These are phyloP conservation scores for Pisolithus orientalis DNA, from an alignment of 768 basidiomycete genomes.

Conservation along the genomic window DNA sequence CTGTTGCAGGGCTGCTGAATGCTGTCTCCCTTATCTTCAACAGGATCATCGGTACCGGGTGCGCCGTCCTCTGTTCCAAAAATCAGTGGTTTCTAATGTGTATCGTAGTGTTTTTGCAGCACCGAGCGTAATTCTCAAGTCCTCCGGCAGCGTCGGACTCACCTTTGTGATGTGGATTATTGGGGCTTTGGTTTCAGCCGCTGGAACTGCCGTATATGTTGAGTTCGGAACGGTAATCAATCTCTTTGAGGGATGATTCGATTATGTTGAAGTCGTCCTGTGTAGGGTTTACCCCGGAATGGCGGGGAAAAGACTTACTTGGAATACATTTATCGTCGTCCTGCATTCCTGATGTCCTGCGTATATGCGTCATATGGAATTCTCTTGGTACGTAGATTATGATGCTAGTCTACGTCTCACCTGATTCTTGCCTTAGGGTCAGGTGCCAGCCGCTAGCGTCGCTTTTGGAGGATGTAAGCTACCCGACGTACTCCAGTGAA, in stretches of 20 bases:
- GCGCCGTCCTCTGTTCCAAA: slow-evolving; percentile 1
- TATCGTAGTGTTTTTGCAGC: slow-evolving; percentile 59
- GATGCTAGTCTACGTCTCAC: not conserved
- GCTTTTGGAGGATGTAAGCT: slow-evolving; percentile 68
- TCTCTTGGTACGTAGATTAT: slow-evolving; percentile 40
- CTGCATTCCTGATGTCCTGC: slow-evolving; percentile 57
- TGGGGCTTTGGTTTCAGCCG: slow-evolving; percentile 56
- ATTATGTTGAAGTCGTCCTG: not conserved
- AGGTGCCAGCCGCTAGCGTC: slow-evolving; percentile 50
- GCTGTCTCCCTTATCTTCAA: slow-evolving; percentile 69
- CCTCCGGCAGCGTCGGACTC: slow-evolving; percentile 66
- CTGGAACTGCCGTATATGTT: slow-evolving; percentile 67
- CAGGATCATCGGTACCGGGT: slow-evolving; percentile 72
- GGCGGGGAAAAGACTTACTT: slow-evolving; percentile 77
- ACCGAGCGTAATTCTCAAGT: slow-evolving; percentile 58
- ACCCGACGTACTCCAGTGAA: not conserved
- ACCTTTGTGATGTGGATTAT: slow-evolving; percentile 66
- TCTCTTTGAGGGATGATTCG: not conserved
- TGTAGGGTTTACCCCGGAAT: slow-evolving; percentile 58
- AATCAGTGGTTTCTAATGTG: slow-evolving; percentile 1
- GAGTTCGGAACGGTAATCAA: slow-evolving; percentile 62
- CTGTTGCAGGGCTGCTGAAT: slow-evolving; percentile 29
- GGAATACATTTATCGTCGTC: slow-evolving; percentile 61
- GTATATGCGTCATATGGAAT: slow-evolving; percentile 51
- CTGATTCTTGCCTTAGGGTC: slow-evolving; percentile 36